Percentiles rank a stretch among this genome's conserved stretches.
Evolutionary conservation across 148 eudicot genomes (phyloP).

Genomic region (Gaultheria prostrata): DNA sequence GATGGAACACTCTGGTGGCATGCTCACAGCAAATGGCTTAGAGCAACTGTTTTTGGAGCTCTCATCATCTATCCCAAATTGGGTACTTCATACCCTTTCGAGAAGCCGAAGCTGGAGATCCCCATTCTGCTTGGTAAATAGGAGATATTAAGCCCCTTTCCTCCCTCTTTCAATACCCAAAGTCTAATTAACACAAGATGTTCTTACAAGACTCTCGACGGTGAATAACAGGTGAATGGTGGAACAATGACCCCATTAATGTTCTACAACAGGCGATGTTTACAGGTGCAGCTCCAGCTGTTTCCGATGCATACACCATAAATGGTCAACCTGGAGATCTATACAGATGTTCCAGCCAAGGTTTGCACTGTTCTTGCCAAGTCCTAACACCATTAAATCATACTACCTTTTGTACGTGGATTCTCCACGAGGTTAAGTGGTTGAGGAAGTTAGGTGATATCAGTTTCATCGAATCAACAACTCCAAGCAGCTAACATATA

Average conservation of each 20-base stretch:
- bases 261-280: slow-evolving; percentile 52
- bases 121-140: slow-evolving; percentile 68
- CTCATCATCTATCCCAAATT: slow-evolving; percentile 67
- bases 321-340: slow-evolving; percentile 93
- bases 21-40: slow-evolving; percentile 85
- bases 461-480: neutral
- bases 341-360: slow-evolving; percentile 68
- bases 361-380: slow-evolving; percentile 27
- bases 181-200: neutral
- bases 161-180: neutral
- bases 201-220: neutral
- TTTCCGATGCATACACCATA: slow-evolving; percentile 85
- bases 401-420: neutral
- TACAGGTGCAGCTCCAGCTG: slow-evolving; percentile 76
- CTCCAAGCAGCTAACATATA: neutral
- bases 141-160: neutral
- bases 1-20: slow-evolving; percentile 98
- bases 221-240: slow-evolving; percentile 78
- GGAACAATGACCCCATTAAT: slow-evolving; percentile 71
- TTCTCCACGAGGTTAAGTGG: neutral
- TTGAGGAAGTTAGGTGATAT: neutral
- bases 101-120: slow-evolving; percentile 57
- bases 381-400: neutral
- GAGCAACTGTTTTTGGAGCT: slow-evolving; percentile 91
- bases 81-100: slow-evolving; percentile 68